These are phyloP conservation scores for Rhodotorula kratochvilovae DNA, from an alignment of 768 basidiomycete species.

Conservation along the genomic window DNA sequence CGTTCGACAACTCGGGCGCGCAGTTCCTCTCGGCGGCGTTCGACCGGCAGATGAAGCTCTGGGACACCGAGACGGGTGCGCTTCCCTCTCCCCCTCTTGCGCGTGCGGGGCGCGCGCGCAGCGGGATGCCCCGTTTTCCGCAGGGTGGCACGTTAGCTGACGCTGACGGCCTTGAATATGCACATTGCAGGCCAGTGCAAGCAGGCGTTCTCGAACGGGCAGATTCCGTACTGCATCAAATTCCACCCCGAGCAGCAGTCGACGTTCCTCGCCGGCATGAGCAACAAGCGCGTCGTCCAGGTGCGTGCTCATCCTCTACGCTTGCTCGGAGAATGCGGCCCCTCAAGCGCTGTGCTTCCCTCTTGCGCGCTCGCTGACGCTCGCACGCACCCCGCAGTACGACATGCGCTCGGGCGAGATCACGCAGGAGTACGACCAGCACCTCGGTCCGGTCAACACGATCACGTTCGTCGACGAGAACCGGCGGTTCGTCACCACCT, in stretches of 20 bases:
- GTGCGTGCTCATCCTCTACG: slow-evolving; percentile 50
- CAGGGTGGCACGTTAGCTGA: too few relatives aligned
- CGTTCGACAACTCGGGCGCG: slow-evolving; percentile 87
- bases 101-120: too few relatives aligned
- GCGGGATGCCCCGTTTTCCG: too few relatives aligned
- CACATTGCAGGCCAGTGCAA: slow-evolving; percentile 66
- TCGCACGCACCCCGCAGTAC: slow-evolving; percentile 57
- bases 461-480: slow-evolving; percentile 99
- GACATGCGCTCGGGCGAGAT: slow-evolving; percentile 94
- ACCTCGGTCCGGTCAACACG: slow-evolving; percentile 85
- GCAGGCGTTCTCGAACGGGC: slow-evolving; percentile 94
- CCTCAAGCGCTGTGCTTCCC: too few relatives aligned
- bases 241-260: slow-evolving; percentile 98
- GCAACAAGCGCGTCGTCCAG: slow-evolving; percentile 98
- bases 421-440: slow-evolving; percentile 96
- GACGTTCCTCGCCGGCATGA: slow-evolving; percentile 96
- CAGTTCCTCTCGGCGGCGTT: slow-evolving; percentile 88
- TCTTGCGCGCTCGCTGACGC: neutral
- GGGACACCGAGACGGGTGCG: slow-evolving; percentile 91
- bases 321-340: too few relatives aligned
- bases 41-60: slow-evolving; percentile 95
- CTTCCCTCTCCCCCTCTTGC: neutral
- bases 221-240: slow-evolving; percentile 89
- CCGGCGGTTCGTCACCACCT: slow-evolving; percentile 92
- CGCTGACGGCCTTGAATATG: too few relatives aligned